A percentile compares a stretch with the other conserved stretches of the same genome.
phyloP scores from a whole-genome alignment of 1,139 yeast genomes.

The Hemisphaericaspora xylofermentans region DNA sequence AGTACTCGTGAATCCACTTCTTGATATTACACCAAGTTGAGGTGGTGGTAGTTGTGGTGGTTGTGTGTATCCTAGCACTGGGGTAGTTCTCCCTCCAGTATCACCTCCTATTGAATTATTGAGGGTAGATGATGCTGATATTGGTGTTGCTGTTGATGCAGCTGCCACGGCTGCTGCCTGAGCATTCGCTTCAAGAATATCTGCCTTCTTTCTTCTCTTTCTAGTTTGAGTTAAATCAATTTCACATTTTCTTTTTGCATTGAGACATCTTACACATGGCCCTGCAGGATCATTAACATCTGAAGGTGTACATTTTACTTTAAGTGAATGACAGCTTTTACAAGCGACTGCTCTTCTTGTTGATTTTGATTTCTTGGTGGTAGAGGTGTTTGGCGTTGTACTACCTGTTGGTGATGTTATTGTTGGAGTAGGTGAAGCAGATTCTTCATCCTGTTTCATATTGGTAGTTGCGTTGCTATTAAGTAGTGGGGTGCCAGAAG shows the following conservation, averaged over 20 bases:
- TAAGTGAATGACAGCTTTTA: conserved; percentile 73
- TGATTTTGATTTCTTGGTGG: conserved; percentile 14
- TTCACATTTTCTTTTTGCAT: conserved; percentile 62
- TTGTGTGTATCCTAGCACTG: neutral
- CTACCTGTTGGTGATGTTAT: too few relatives aligned
- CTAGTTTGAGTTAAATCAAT: conserved; percentile 63
- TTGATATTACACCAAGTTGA: neutral
- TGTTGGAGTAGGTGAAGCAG: neutral
- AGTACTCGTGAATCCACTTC: conserved; percentile 2
- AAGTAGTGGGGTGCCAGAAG: too few relatives aligned
- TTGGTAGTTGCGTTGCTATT: neutral
- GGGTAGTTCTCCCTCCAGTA: neutral
- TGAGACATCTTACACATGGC: conserved; percentile 76
- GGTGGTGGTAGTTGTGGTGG: neutral
- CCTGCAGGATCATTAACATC: conserved; percentile 56
- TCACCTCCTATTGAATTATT: neutral
- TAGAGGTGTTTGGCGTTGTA: neutral
- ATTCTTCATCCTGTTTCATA: neutral
- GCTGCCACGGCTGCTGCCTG: conserved; percentile 7
- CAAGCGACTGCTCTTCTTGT: conserved; percentile 58
- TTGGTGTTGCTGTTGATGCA: neutral
- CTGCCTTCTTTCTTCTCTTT: conserved; percentile 47
- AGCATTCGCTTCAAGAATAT: conserved; percentile 20
- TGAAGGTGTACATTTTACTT: conserved; percentile 79
- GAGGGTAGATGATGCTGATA: conserved; percentile 3